Evolutionary conservation across 75 land plant species (phyloP).

Genomic region (Azolla pinnata): DNA sequence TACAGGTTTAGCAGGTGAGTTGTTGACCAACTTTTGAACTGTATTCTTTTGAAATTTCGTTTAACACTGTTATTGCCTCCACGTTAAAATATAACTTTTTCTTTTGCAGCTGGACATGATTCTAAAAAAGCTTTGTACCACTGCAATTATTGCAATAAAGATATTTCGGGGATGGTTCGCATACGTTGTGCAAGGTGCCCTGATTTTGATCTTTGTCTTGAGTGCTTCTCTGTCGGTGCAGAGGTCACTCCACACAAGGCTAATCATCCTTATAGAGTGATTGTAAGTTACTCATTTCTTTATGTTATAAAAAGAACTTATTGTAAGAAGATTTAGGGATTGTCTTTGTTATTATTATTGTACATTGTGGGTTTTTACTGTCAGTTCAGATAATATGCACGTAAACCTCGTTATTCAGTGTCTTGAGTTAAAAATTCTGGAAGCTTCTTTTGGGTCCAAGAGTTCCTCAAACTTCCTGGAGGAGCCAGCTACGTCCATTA

Average conservation of each 20-base stretch:
- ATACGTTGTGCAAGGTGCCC: conserved; percentile 80
- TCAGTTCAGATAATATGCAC: no score
- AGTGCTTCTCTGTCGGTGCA: conserved; percentile 93
- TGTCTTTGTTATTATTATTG: no score
- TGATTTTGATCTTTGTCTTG: conserved; percentile 93
- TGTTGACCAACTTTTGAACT: neutral
- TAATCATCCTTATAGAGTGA: conserved; percentile 81
- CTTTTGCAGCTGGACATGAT: conserved; percentile 44
- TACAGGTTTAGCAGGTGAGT: no score
- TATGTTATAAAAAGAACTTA: neutral
- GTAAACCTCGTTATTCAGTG: no score
- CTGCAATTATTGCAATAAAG: conserved; percentile 91
- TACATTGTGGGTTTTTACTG: no score
- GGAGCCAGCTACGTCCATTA: no score
- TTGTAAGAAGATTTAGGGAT: no score
- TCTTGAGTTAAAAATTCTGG: no score
- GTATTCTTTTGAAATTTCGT: neutral
- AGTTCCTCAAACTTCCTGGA: no score
- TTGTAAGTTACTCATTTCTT: conserved; percentile 46
- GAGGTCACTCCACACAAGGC: conserved; percentile 84
- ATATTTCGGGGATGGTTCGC: conserved; percentile 78
- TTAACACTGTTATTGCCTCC: neutral
- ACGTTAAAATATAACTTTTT: neutral
- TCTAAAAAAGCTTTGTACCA: conserved; percentile 84
- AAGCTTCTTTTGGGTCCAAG: no score